These are phyloP conservation scores for Oryza longistaminata DNA, from an alignment of 176 grass and related monocot species.

Conservation along the genomic window DNA sequence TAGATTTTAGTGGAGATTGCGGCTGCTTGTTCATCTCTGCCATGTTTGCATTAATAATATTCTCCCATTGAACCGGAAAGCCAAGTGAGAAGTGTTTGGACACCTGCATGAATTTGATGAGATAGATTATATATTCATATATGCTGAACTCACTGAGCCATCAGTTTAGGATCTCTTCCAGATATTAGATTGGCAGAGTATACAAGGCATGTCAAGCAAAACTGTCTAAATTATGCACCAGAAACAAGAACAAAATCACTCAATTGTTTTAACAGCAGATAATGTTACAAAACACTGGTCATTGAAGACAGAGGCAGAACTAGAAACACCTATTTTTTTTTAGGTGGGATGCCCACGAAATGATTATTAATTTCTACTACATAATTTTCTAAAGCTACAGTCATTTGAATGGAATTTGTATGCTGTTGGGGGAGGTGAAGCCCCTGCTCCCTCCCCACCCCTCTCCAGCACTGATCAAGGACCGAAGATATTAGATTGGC, in stretches of 20 bases:
- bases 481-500: constrained; percentile 25
- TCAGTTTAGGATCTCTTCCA: constrained; percentile 21
- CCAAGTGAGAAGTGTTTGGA: constrained; percentile 7
- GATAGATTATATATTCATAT: constrained; percentile 14
- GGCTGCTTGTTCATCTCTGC: not conserved
- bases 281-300: not conserved
- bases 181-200: constrained; percentile 20
- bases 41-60: constrained; percentile 16
- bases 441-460: no score
- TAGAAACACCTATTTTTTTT: not conserved
- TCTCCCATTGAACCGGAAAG: constrained; percentile 31
- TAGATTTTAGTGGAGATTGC: not conserved
- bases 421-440: no score
- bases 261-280: not conserved
- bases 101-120: constrained; percentile 44
- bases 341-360: not conserved
- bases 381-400: no score
- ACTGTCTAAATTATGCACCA: not conserved
- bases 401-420: no score
- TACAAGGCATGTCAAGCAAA: not conserved
- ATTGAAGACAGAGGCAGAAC: not conserved
- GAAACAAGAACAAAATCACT: not conserved
- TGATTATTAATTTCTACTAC: no score
- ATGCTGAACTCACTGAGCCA: not conserved
- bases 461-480: not conserved